Conservation (phyloP, 73 alveolate genomes). For the Uronychia binucleata region DNA sequence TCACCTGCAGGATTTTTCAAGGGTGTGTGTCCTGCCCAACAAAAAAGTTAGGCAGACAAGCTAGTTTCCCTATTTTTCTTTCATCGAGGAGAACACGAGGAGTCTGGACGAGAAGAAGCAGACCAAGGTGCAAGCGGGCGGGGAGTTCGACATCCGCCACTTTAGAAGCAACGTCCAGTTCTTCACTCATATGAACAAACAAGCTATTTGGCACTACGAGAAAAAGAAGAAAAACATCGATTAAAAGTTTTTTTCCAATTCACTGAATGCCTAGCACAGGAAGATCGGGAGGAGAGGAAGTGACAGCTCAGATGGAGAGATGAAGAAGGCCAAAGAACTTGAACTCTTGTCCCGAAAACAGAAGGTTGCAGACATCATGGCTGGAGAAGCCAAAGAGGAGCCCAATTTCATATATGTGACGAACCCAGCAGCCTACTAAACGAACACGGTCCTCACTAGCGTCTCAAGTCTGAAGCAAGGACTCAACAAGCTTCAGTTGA, state of each 20-base stretch:
- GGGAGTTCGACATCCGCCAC: not conserved
- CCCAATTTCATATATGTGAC: not conserved
- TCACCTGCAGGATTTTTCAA: not conserved
- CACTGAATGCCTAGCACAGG: not conserved
- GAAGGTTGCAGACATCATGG: not conserved
- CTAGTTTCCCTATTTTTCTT: not conserved
- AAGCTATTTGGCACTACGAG: not conserved
- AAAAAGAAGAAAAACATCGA: not conserved
- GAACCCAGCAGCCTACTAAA: not conserved
- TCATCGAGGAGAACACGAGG: not conserved
- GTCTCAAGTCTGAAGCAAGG: no score
- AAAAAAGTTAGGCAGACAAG: not conserved
- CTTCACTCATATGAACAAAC: not conserved
- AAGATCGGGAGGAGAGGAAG: not conserved
- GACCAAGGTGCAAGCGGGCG: not conserved
- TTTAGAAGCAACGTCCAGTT: not conserved
- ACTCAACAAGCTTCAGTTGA: not conserved
- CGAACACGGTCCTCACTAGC: not conserved
- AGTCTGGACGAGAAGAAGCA: not conserved
- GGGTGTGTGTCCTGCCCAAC: not conserved
- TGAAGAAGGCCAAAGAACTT: not conserved
- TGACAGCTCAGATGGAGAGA: not conserved
- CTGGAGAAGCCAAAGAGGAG: not conserved
- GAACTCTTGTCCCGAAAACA: not conserved
- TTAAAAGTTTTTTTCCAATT: not conserved